Evolutionary conservation across 306 rosid genomes (phyloP).

Genomic region (Canavalia gladiata): DNA sequence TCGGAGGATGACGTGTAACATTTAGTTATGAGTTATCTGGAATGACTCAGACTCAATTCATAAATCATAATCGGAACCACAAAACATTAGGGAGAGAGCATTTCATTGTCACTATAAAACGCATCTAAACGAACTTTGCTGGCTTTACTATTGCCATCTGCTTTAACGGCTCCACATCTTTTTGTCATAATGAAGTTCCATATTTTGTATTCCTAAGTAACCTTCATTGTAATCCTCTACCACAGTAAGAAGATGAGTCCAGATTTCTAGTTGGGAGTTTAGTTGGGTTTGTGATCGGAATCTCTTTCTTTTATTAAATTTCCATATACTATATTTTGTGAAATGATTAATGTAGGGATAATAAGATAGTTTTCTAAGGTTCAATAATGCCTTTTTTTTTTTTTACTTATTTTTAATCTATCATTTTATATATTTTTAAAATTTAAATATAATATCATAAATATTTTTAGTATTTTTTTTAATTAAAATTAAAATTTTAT

Average conservation of each 20-base stretch:
- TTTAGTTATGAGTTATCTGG: constrained; percentile 36
- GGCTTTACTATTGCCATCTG: constrained; percentile 16
- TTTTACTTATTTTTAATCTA: not conserved
- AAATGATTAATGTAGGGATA: not conserved
- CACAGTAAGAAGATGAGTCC: not conserved
- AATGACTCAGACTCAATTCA: constrained; percentile 42
- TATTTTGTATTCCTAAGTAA: constrained; percentile 33
- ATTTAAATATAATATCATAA: too few relatives aligned
- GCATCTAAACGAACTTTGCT: constrained; percentile 38
- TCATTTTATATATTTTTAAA: not conserved
- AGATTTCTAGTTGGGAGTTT: not conserved
- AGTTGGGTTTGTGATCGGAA: not conserved
- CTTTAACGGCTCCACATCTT: not conserved
- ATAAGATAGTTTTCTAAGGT: not conserved
- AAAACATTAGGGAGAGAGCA: not conserved
- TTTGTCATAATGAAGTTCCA: constrained; percentile 26
- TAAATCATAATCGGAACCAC: constrained; percentile 32
- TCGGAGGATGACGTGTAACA: constrained; percentile 37
- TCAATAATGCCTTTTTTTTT: not conserved
- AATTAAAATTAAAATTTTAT: too few relatives aligned
- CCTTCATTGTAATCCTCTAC: constrained; percentile 27
- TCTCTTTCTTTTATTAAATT: not conserved
- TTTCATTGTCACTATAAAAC: constrained; percentile 37
- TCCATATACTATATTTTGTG: not conserved
- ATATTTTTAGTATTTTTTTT: not conserved